These are phyloP conservation scores for Cercophora scortea DNA, from an alignment of 495 filamentous ascomycete species.

Conservation along the genomic window DNA sequence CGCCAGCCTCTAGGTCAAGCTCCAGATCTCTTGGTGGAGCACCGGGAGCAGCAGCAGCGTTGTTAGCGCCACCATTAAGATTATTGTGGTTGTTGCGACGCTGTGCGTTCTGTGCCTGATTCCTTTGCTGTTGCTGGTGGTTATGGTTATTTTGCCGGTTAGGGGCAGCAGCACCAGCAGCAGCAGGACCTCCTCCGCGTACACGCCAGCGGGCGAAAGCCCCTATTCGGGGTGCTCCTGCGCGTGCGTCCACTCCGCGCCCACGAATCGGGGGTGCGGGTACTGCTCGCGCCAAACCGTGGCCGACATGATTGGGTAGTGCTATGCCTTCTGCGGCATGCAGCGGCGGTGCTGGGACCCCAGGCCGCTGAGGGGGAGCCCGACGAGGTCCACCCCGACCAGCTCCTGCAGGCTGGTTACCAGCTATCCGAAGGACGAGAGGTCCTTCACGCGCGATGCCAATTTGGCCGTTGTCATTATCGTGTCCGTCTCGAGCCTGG, in stretches of 20 bases:
- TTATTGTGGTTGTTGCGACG: constrained; percentile 8
- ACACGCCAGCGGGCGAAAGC: neutral
- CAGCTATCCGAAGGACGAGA: neutral
- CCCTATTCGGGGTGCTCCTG: neutral
- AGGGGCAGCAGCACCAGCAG: constrained; percentile 1
- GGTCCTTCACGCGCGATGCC: neutral
- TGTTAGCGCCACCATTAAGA: neutral
- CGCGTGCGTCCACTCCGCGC: neutral
- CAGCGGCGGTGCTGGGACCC: neutral
- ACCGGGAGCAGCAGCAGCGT: neutral
- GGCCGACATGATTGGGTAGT: no score
- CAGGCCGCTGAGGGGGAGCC: neutral
- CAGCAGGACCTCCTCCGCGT: constrained; percentile 4
- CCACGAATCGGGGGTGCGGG: neutral
- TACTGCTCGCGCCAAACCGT: no score
- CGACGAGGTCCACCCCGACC: neutral
- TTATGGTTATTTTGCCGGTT: constrained; percentile 19
- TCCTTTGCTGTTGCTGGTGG: neutral
- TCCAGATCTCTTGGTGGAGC: neutral
- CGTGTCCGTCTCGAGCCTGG: neutral
- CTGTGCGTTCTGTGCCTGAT: constrained; percentile 12
- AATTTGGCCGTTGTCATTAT: neutral
- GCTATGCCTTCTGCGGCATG: neutral
- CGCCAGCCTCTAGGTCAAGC: neutral
- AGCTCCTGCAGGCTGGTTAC: neutral